Evolutionary conservation across 306 rosid genomes (phyloP).

Genomic region (Dalbergia cultrata): DNA sequence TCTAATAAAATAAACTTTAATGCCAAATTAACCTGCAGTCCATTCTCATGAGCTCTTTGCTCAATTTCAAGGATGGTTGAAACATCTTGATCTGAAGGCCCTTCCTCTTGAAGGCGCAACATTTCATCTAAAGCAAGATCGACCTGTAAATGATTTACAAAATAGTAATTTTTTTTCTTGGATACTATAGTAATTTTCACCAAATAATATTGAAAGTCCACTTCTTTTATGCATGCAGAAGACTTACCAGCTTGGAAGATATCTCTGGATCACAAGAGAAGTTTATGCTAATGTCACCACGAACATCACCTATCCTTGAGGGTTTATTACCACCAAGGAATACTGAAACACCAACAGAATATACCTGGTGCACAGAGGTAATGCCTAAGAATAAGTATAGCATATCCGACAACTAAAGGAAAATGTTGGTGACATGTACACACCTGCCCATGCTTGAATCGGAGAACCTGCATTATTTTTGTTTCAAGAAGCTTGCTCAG

Average conservation of each 20-base stretch:
- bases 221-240: slow-evolving; percentile 37
- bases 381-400: slow-evolving; percentile 45
- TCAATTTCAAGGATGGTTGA: slow-evolving; percentile 90
- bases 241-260: slow-evolving; percentile 85
- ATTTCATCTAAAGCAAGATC: slow-evolving; percentile 92
- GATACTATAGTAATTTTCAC: slow-evolving; percentile 27
- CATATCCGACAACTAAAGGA: slow-evolving; percentile 33
- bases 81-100: slow-evolving; percentile 87
- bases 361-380: slow-evolving; percentile 68
- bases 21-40: slow-evolving; percentile 77
- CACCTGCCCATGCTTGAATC: slow-evolving; percentile 96
- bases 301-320: slow-evolving; percentile 80
- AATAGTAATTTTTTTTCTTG: slow-evolving; percentile 26
- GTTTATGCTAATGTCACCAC: slow-evolving; percentile 90
- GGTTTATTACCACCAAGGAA: slow-evolving; percentile 98
- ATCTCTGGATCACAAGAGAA: slow-evolving; percentile 97
- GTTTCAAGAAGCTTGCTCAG: slow-evolving; percentile 96
- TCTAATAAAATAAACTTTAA: slow-evolving; percentile 38
- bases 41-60: slow-evolving; percentile 96
- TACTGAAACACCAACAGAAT: slow-evolving; percentile 86
- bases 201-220: slow-evolving; percentile 24
- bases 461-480: slow-evolving; percentile 91
- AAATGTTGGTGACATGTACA: slow-evolving; percentile 33
- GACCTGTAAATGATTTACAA: slow-evolving; percentile 65
- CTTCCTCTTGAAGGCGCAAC: slow-evolving; percentile 91